Evolutionary conservation across 2,329 filamentous ascomycete species (phyloP).

Genomic region (Paramyrothecium sp.): DNA sequence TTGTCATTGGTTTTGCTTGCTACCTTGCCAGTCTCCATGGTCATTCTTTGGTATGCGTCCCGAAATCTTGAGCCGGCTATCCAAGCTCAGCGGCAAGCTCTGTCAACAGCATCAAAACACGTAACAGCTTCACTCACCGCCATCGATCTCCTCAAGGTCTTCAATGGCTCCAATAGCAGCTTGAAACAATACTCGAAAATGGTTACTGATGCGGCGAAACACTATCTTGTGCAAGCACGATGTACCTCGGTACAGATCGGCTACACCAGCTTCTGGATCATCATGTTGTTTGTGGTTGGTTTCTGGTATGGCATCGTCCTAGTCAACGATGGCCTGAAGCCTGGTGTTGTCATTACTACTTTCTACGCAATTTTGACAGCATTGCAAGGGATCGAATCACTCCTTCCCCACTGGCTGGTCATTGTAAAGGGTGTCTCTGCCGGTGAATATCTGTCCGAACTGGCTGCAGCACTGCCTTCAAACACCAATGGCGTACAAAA

Average conservation of each 20-base stretch:
- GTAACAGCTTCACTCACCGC: slow-evolving; percentile 67
- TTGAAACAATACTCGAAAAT: slow-evolving; percentile 60
- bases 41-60: slow-evolving; percentile 60
- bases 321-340: slow-evolving; percentile 56
- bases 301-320: slow-evolving; percentile 85
- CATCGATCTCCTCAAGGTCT: slow-evolving; percentile 85
- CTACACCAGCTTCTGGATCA: slow-evolving; percentile 70
- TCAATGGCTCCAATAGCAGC: slow-evolving; percentile 74
- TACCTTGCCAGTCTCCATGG: slow-evolving; percentile 65
- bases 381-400: slow-evolving; percentile 69
- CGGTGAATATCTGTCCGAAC: slow-evolving; percentile 57
- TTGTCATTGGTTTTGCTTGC: slow-evolving; percentile 78
- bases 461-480: slow-evolving; percentile 30
- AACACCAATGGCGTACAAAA: slow-evolving; percentile 1
- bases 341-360: slow-evolving; percentile 74
- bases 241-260: slow-evolving; percentile 71
- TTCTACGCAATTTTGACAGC: slow-evolving; percentile 82
- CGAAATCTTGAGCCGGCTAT: slow-evolving; percentile 63
- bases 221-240: slow-evolving; percentile 67
- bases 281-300: slow-evolving; percentile 79
- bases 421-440: slow-evolving; percentile 79
- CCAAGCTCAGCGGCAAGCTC: slow-evolving; percentile 63
- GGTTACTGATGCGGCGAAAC: slow-evolving; percentile 55
- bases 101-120: slow-evolving; percentile 70
- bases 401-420: slow-evolving; percentile 75